Base-by-base conservation (phyloP, 2,329 filamentous ascomycete species). In the Xylaria sp. region DNA sequence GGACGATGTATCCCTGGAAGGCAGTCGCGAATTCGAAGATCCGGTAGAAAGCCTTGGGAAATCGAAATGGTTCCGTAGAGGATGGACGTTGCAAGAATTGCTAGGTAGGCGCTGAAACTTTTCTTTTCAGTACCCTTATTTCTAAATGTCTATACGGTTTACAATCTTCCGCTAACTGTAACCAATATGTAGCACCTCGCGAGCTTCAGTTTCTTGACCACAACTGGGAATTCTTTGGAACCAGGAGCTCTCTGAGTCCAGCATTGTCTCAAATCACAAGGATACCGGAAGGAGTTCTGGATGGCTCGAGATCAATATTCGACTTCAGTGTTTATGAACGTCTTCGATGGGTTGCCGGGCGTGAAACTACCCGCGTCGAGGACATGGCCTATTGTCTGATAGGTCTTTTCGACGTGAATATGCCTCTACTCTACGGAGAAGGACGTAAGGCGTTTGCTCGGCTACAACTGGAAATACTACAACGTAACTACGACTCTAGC, bases 311-410 rank as follows among this genome's bases (percentile, higher is more conserved):
- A 45, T 45, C 42, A 11, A 22, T 45, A 22, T 45, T 45, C 42
- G 42, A 45, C 7, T 45, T 45, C 10, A 45, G 4, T 45, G 42
- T 45, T 22, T 45, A 45, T 17, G 42, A 45, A 10, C 42, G 42
- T 3, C 42, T 45, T 25, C 42, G 42, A 9, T 51, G 49, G 49
- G 25, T 17, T 2, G 27, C 50, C 9, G 15, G 20, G 22, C 44
- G 57, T 3, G 9, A 20, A 2, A 61, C 57, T 42, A 61, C 57
- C 6, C 57, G 57, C 1, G 13, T 51, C 20, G 57, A 61, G 45
- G 57, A 61, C 17, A 61, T 51, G 31, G 57, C 57, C 3, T 61
- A 61, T 31, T 61, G 57, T 38, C 22, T 61, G n/a, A 29, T 61
- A 11, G 57, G 45, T 39, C 13, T 61, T 2, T 61, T 61, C 45